Evolutionary conservation across 2,329 filamentous ascomycete species (phyloP).

Genomic region (Cadophora sp.): DNA sequence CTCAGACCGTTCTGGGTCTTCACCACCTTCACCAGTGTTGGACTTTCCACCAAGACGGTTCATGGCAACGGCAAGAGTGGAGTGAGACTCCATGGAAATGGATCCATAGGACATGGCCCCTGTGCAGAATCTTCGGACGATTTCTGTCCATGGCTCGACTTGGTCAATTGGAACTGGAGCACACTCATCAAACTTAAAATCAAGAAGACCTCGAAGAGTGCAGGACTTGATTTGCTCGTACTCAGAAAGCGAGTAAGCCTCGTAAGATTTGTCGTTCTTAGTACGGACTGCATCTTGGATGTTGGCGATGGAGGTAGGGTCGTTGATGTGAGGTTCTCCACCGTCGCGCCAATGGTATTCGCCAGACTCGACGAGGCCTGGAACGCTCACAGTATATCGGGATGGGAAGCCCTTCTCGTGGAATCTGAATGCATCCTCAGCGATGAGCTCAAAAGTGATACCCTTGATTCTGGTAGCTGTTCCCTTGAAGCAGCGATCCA

Average conservation of each 20-base stretch:
- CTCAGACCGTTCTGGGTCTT: slow-evolving; percentile 89
- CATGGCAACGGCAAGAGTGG: slow-evolving; percentile 94
- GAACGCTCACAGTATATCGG: slow-evolving; percentile 75
- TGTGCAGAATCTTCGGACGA: slow-evolving; percentile 94
- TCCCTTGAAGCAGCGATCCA: slow-evolving; percentile 93
- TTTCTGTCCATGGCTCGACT: slow-evolving; percentile 97
- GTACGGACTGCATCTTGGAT: slow-evolving; percentile 95
- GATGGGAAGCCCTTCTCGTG: slow-evolving; percentile 93
- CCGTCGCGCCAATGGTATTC: slow-evolving; percentile 99
- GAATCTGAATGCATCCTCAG: slow-evolving; percentile 91
- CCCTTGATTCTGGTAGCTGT: slow-evolving; percentile 95
- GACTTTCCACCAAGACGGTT: slow-evolving; percentile 96
- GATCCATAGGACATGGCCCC: slow-evolving; percentile 99
- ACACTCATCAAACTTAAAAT: slow-evolving; percentile 93
- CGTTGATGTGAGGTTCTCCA: slow-evolving; percentile 93
- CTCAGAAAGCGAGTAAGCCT: slow-evolving; percentile 90
- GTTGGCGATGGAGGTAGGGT: slow-evolving; percentile 93
- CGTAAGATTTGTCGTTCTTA: slow-evolving; percentile 98
- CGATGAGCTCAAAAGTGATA: slow-evolving; percentile 91
- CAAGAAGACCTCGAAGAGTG: slow-evolving; percentile 90
- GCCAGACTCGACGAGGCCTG: slow-evolving; percentile 87
- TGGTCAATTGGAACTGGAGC: slow-evolving; percentile 91
- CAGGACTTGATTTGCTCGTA: slow-evolving; percentile 98
- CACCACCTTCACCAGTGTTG: slow-evolving; percentile 96
- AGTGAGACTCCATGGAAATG: slow-evolving; percentile 98